These are phyloP conservation scores for Solioccasus polychromus DNA, from an alignment of 768 basidiomycete species.

Conservation along the genomic window DNA sequence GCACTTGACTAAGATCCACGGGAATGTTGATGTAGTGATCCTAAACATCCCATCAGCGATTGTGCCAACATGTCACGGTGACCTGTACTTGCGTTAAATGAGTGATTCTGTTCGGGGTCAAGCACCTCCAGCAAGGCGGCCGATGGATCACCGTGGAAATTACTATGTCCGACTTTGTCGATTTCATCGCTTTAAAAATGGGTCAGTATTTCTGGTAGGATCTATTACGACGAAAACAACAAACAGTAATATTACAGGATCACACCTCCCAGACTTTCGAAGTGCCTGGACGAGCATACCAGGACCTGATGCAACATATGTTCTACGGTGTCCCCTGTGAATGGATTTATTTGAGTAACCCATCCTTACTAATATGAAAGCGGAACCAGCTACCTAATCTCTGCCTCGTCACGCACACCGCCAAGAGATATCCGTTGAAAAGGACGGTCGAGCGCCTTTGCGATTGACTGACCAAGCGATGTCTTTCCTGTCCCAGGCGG, in stretches of 20 bases:
- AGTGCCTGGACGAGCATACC: conserved; percentile 85
- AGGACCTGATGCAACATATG: conserved; percentile 89
- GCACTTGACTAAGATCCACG: conserved; percentile 80
- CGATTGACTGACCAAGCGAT: conserved; percentile 85
- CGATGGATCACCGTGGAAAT: conserved; percentile 88
- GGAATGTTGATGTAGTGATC: conserved; percentile 93
- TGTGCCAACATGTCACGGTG: not conserved
- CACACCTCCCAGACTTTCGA: conserved; percentile 75
- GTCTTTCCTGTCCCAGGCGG: conserved; percentile 93
- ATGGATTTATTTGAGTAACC: conserved; percentile 2
- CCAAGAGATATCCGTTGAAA: conserved; percentile 93
- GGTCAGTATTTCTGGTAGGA: not conserved
- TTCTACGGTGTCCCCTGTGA: conserved; percentile 61
- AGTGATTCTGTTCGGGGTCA: conserved; percentile 90
- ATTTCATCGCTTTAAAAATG: conserved; percentile 63
- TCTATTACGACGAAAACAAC: conserved; percentile 11
- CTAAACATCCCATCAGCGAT: conserved; percentile 33
- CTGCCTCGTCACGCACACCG: conserved; percentile 91
- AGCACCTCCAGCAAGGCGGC: conserved; percentile 90
- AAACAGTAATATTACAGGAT: conserved; percentile 75
- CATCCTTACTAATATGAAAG: conserved; percentile 6
- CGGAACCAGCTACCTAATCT: conserved; percentile 44
- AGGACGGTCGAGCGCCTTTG: conserved; percentile 75
- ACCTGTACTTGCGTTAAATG: conserved; percentile 58
- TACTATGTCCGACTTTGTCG: conserved; percentile 85